These are phyloP conservation scores for Lactarius sanguifluus DNA, from an alignment of 768 basidiomycete genomes.

Conservation along the genomic window DNA sequence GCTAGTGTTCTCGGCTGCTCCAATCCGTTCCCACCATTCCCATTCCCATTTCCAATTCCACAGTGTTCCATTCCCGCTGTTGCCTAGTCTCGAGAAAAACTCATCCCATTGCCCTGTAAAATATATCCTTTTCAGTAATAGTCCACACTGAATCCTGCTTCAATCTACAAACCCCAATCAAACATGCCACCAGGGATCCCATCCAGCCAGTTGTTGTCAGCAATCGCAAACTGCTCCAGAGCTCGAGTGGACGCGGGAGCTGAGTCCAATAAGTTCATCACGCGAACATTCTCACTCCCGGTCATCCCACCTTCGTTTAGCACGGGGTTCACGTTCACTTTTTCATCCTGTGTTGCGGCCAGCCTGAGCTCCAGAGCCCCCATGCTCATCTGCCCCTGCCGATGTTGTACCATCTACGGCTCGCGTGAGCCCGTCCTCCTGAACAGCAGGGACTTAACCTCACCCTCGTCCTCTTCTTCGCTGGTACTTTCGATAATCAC, in stretches of 20 bases:
- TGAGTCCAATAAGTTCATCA: constrained; percentile 73
- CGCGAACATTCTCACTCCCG: constrained; percentile 56
- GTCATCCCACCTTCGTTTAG: constrained; percentile 51
- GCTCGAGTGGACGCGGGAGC: constrained; percentile 48
- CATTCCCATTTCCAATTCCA: constrained; percentile 3
- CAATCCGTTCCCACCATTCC: neutral
- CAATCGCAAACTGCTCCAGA: constrained; percentile 63
- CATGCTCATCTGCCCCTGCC: constrained; percentile 13
- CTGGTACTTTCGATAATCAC: constrained; percentile 53
- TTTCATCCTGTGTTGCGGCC: constrained; percentile 46
- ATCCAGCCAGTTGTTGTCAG: constrained; percentile 69
- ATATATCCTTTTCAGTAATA: constrained; percentile 15
- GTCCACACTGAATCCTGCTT: constrained; percentile 13
- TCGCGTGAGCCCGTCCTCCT: constrained; percentile 20
- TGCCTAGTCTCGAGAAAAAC: constrained; percentile 59
- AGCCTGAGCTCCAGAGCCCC: constrained; percentile 44
- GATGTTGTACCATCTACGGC: constrained; percentile 20
- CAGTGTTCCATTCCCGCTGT: constrained; percentile 5
- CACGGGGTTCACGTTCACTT: constrained; percentile 71
- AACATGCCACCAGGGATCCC: constrained; percentile 84
- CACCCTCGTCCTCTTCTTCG: constrained; percentile 32
- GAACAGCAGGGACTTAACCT: constrained; percentile 22
- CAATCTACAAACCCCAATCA: constrained; percentile 66
- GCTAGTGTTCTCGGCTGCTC: neutral
- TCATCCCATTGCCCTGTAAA: constrained; percentile 75